A percentile compares a stretch with the other conserved stretches of the same genome.
These are phyloP conservation scores for Cucurbita pepo DNA, from an alignment of 306 rosid genomes.

Conservation along the genomic window DNA sequence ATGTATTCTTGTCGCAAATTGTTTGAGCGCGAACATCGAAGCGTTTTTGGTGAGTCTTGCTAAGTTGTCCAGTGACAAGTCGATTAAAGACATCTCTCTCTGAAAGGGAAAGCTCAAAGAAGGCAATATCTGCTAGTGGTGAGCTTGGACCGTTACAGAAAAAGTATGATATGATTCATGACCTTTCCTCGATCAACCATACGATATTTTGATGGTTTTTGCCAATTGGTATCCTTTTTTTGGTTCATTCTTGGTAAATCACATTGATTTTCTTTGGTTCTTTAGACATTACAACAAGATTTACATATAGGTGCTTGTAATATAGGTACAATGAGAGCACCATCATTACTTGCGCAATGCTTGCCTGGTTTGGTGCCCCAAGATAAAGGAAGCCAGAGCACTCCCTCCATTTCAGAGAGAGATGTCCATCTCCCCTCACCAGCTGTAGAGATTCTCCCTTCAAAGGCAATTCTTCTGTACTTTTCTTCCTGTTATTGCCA, in stretches of 20 bases:
- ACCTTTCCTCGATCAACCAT: neutral
- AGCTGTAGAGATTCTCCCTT: slow-evolving; percentile 89
- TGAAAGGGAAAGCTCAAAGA: too few species aligned
- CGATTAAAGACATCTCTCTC: too few species aligned
- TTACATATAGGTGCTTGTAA: neutral
- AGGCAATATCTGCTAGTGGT: too few species aligned
- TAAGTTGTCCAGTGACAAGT: too few species aligned
- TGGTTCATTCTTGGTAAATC: neutral
- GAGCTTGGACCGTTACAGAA: too few species aligned
- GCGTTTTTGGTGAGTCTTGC: neutral
- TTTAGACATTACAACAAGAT: neutral
- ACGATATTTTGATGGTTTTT: neutral
- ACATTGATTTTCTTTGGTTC: neutral
- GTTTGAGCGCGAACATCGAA: neutral
- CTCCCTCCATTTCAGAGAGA: slow-evolving; percentile 46
- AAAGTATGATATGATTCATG: neutral
- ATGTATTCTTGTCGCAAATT: neutral
- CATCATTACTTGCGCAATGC: slow-evolving; percentile 80
- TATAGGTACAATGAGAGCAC: slow-evolving; percentile 56
- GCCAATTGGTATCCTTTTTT: neutral
- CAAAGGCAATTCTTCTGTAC: slow-evolving; percentile 35
- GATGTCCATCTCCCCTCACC: slow-evolving; percentile 57
- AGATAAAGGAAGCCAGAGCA: slow-evolving; percentile 52
- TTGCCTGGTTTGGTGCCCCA: slow-evolving; percentile 61
- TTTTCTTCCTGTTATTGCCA: neutral